These are phyloP conservation scores for Populus nigra DNA, from an alignment of 345 rosid species.

Conservation along the genomic window DNA sequence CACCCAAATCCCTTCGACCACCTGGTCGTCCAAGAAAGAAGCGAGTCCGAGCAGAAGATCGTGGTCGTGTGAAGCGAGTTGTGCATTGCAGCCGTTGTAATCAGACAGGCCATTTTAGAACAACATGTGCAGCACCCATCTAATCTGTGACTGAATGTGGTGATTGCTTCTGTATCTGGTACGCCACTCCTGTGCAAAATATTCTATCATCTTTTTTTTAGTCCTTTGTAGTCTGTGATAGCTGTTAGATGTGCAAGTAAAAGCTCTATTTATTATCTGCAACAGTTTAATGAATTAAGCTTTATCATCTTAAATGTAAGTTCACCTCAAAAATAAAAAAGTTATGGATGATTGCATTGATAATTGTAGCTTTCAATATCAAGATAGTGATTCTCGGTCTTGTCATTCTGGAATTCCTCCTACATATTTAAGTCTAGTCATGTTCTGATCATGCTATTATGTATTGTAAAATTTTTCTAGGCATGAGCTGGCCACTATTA, in stretches of 20 bases:
- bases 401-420: background rate
- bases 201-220: conserved; percentile 6
- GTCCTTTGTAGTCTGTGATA: conserved; percentile 15
- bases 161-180: conserved; percentile 11
- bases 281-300: background rate
- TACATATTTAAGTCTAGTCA: background rate
- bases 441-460: background rate
- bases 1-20: conserved; percentile 86
- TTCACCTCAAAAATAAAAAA: conserved; percentile 1
- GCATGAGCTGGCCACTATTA: background rate
- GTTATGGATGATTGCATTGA: conserved; percentile 10
- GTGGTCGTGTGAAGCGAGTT: conserved; percentile 82
- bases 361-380: background rate
- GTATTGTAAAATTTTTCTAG: background rate
- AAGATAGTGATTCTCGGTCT: background rate
- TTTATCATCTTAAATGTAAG: conserved; percentile 6
- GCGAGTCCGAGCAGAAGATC: conserved; percentile 87
- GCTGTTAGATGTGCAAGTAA: conserved; percentile 25
- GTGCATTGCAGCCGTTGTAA: conserved; percentile 99
- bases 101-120: conserved; percentile 97
- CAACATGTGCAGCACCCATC: conserved; percentile 96
- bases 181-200: conserved; percentile 24
- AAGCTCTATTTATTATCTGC: conserved; percentile 13
- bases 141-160: conserved; percentile 24
- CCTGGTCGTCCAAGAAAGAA: conserved; percentile 96